Base-by-base conservation (phyloP, 2,329 filamentous ascomycete species). In the Penicillium rolfsii region DNA sequence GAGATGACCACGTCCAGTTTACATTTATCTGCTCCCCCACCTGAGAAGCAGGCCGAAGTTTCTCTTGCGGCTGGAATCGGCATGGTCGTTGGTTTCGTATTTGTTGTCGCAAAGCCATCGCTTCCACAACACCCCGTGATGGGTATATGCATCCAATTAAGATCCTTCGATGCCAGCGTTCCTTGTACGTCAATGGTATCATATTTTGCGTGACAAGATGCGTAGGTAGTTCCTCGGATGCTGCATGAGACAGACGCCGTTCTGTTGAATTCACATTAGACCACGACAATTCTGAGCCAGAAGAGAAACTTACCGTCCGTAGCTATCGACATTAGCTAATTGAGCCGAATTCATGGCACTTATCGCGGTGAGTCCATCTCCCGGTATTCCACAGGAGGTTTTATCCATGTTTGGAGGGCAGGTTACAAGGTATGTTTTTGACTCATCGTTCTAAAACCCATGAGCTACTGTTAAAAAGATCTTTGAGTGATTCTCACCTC, bases 61-160 rank as follows among this genome's bases (percentile, higher is more conserved):
- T 36, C n/a, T 24, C 24, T 28, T 52, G 49, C 35, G 2, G 49
- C 16, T 5, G 33, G 16, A 19, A 22, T 28, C 33, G 33, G 33
- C 43, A 26, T 26, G 22, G 26, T 50, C 12, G 26, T 35, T 52
- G n/a, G 19, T 36, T 36, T 40, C 49, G 30, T n/a, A n/a, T n/a
- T 33, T 36, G 49, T 33, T 36, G 19, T 36, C 11, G 30, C 19
- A 36, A 22, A 11, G 35, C 30, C n/a, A 8, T 26, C 49, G 14
- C 8, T 38, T 5, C 24, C n/a, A 4, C 38, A 14, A 52, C 3
- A 33, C 49, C 3, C 4, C 36, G 36, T 33, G 24, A 54, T 43
- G 12, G 52, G 36, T 26, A 54, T 38, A 9, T 41, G 26, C 52
- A 54, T 53, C 36, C 36, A 54, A 54, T 41, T 54, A 33, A 54